Evolutionary conservation across 352 stramenopile genomes (phyloP), one percentile per base, ranked within the genome.

Genomic region (Globisporangium spinosum): DNA sequence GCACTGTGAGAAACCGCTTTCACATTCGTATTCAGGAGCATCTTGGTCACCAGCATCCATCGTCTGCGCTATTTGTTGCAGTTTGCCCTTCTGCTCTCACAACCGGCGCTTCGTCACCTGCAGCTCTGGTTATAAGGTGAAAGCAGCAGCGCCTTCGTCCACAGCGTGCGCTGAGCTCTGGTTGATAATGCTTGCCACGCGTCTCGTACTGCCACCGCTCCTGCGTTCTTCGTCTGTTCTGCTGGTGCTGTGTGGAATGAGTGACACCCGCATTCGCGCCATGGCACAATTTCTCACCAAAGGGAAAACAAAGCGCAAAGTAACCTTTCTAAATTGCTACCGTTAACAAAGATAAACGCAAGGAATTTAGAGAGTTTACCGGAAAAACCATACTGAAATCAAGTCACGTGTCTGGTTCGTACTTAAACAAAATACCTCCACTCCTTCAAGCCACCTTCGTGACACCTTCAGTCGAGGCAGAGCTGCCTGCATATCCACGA

Each of bases 401-500:
- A 49, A 49, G 40, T n/a, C 0, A 49, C 0, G 13, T n/a, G 15
- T 4, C 5, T 20, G 40, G 13, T 49, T 49, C 40, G 40, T 2
- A n/a, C 40, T 49, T n/a, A 9, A 43, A 10, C 9, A 43, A 43
- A 34, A 40, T 0, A 59, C 13, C 54, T 20, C 20, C 54, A 59
- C 54, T 59, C 54, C 3, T 38, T 59, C 23, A 40, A 40, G 54
- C 25, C 12, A 59, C 54, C 23, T 59, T 59, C 54, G 54, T 25
- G 25, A 5, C 6, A 59, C 54, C 17, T 59, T 13, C 54, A 23
- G 6, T 20, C 6, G 9, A 38, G 2, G 7, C 29, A 10, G 17
- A 32, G 29, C 29, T 32, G 5, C 8, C 1, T 38, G 0, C 0
- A 12, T 38, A 4, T 32, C n/a, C 29, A 47, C 38, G 12, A 10